Conservation (phyloP, 2,329 filamentous ascomycete genomes). For the Pezicula carpinea region DNA sequence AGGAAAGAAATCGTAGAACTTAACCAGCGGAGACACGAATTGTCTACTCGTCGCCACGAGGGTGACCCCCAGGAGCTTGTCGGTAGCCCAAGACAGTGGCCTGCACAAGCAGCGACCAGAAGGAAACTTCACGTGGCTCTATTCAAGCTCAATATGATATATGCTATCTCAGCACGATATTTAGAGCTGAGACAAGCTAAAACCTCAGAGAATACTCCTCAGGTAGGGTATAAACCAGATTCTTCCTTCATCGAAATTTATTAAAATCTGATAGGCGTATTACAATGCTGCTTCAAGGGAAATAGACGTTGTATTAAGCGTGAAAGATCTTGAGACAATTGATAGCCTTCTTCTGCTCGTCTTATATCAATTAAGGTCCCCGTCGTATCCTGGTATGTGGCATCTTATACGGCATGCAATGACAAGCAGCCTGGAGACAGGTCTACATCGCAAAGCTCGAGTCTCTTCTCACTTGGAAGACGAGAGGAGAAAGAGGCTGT, state of each 20-base stretch:
- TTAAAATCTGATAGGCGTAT: neutral
- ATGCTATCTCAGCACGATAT: conserved; percentile 1
- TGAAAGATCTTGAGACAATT: conserved; percentile 1
- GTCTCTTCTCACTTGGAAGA: conserved; percentile 10
- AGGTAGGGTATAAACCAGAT: neutral
- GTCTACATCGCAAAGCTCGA: conserved; percentile 8
- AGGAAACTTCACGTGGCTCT: neutral
- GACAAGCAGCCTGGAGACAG: conserved; percentile 11
- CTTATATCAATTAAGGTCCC: conserved; percentile 3
- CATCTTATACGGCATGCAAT: conserved; percentile 2
- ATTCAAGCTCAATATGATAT: conserved; percentile 2
- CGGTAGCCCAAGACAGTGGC: neutral
- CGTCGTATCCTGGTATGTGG: conserved; percentile 2
- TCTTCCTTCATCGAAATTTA: neutral
- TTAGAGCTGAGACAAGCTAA: neutral
- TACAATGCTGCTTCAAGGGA: conserved; percentile 2
- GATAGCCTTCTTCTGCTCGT: neutral
- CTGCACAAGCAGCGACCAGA: neutral
- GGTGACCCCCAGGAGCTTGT: neutral
- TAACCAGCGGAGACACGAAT: neutral
- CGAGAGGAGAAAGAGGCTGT: conserved; percentile 27
- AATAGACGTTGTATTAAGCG: conserved; percentile 1
- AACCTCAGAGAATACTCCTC: neutral
- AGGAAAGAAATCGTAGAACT: neutral
- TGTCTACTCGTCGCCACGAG: neutral